These are phyloP conservation scores for Argentina anserina DNA, from an alignment of 306 rosid genomes.

Conservation along the genomic window DNA sequence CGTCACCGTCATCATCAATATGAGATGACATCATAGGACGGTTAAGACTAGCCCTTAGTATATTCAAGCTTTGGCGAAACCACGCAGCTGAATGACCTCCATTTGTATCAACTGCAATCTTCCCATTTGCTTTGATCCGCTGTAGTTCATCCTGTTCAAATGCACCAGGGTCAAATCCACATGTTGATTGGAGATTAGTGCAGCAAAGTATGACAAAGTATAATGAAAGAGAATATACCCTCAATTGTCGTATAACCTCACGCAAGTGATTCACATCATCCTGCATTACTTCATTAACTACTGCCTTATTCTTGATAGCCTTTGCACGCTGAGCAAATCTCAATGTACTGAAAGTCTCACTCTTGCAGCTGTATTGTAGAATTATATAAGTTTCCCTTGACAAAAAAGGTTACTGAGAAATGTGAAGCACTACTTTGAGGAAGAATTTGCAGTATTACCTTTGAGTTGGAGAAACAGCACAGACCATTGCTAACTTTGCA, in stretches of 20 bases:
- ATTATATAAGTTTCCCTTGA: conserved; percentile 25
- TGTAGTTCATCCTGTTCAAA: conserved; percentile 81
- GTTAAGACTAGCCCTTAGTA: conserved; percentile 63
- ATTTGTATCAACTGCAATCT: conserved; percentile 45
- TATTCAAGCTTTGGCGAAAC: conserved; percentile 80
- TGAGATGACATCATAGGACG: conserved; percentile 44
- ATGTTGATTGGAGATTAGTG: conserved; percentile 14
- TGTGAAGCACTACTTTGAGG: conserved; percentile 10
- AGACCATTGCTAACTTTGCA: conserved; percentile 98
- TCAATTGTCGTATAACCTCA: conserved; percentile 86
- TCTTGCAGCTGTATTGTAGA: conserved; percentile 68
- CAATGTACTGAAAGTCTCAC: conserved; percentile 94
- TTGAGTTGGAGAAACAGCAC: conserved; percentile 95
- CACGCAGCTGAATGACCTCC: conserved; percentile 89
- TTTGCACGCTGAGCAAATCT: conserved; percentile 98
- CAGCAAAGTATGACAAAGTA: conserved; percentile 20
- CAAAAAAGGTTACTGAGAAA: conserved; percentile 15
- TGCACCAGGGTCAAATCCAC: conserved; percentile 21
- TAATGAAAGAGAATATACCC: conserved; percentile 49
- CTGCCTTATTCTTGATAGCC: conserved; percentile 95
- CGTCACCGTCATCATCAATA: conserved; percentile 85
- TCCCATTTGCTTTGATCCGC: conserved; percentile 67
- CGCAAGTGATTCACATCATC: conserved; percentile 84
- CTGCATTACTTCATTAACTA: conserved; percentile 90
- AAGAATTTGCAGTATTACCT: conserved; percentile 45